phyloP scores from a whole-genome alignment of 495 filamentous ascomycete species.

The Xylaria scruposa region DNA sequence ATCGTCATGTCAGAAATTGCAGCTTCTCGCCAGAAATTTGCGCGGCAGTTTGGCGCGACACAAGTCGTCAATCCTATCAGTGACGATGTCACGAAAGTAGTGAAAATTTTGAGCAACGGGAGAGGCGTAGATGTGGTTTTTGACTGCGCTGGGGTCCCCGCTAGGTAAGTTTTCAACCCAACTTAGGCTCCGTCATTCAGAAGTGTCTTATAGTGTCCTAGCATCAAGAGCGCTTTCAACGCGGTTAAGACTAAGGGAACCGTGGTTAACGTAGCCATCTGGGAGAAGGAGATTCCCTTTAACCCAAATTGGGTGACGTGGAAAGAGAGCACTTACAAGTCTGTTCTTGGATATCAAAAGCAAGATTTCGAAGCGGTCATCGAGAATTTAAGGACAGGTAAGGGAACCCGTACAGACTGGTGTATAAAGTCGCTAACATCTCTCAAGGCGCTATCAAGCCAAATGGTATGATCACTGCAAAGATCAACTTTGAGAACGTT shows the following conservation, averaged over 20 bases:
- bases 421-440: neutral
- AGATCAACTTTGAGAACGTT: conserved; percentile 60
- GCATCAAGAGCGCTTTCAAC: conserved; percentile 55
- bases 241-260: conserved; percentile 61
- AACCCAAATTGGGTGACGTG: conserved; percentile 56
- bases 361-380: conserved; percentile 63
- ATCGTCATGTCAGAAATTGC: conserved; percentile 66
- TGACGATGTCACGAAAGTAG: conserved; percentile 55
- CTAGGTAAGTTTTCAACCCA: conserved; percentile 32
- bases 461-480: conserved; percentile 64
- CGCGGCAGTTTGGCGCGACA: conserved; percentile 60
- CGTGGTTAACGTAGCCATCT: conserved; percentile 67
- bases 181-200: neutral
- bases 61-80: conserved; percentile 61
- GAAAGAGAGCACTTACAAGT: conserved; percentile 54
- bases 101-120: conserved; percentile 53
- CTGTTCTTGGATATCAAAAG: conserved; percentile 60
- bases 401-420: conserved; percentile 21
- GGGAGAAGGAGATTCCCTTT: conserved; percentile 61
- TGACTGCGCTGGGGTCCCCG: conserved; percentile 64
- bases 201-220: conserved; percentile 9
- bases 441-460: conserved; percentile 57
- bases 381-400: conserved; percentile 56
- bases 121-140: conserved; percentile 62
- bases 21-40: conserved; percentile 56